Conservation (phyloP, 208 protist species). For the Trypanosomatidae sp. region DNA sequence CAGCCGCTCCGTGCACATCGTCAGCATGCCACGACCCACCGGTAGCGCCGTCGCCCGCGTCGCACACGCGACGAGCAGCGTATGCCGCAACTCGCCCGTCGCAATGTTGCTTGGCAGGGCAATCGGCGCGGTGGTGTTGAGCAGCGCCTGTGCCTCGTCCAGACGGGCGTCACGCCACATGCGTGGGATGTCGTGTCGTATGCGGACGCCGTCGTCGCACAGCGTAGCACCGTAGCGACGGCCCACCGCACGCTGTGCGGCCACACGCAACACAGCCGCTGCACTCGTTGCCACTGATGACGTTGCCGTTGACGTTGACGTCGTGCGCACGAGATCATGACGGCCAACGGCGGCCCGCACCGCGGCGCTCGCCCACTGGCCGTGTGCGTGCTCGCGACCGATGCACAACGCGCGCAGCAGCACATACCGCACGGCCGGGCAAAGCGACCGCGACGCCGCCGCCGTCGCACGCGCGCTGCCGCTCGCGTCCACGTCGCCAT, state of each 20-base stretch:
- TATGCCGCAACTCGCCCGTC: constrained; percentile 29
- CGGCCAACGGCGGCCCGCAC: constrained; percentile 57
- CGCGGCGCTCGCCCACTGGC: constrained; percentile 19
- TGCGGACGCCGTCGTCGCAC: constrained; percentile 63
- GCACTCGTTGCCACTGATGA: constrained; percentile 14
- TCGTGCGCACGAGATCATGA: constrained; percentile 12
- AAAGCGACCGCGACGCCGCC: too few relatives aligned
- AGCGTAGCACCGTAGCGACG: constrained; percentile 25
- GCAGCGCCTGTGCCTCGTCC: constrained; percentile 48
- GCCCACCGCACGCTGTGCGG: constrained; percentile 26
- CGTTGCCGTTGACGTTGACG: background rate
- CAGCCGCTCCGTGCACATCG: constrained; percentile 73
- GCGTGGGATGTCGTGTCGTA: constrained; percentile 52
- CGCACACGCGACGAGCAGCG: constrained; percentile 26
- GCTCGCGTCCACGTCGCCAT: too few relatives aligned
- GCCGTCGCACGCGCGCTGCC: too few relatives aligned
- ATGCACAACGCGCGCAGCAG: constrained; percentile 35
- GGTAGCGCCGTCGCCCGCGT: constrained; percentile 34
- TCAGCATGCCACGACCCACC: constrained; percentile 70
- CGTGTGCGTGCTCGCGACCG: constrained; percentile 18
- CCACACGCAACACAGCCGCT: constrained; percentile 44
- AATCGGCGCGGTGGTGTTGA: constrained; percentile 64
- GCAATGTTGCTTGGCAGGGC: constrained; percentile 29
- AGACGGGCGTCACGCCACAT: constrained; percentile 58
- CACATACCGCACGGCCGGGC: too few relatives aligned